Percentiles rank a stretch among this genome's conserved stretches.
phyloP scores from a whole-genome alignment of 2,329 filamentous ascomycete genomes.

The Plenodomus lindquistii region DNA sequence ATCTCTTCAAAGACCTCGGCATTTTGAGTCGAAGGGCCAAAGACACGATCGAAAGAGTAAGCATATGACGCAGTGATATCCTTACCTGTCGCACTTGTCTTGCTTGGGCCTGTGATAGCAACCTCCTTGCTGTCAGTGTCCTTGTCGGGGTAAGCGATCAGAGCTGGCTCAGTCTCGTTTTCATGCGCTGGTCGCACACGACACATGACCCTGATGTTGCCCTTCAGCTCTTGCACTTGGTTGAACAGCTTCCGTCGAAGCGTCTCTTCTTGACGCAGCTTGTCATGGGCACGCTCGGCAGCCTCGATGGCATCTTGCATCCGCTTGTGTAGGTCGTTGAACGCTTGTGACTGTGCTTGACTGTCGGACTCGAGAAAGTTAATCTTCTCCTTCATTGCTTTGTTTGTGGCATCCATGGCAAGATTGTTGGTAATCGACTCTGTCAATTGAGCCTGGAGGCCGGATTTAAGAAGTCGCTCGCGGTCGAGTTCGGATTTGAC shows the following conservation, averaged over 20 bases:
- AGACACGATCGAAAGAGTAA: slow-evolving; percentile 93
- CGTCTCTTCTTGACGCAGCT: slow-evolving; percentile 88
- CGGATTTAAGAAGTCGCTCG: slow-evolving; percentile 65
- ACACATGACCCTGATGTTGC: slow-evolving; percentile 98
- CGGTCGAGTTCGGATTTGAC: slow-evolving; percentile 49
- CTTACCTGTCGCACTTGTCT: slow-evolving; percentile 77
- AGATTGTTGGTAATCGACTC: slow-evolving; percentile 46
- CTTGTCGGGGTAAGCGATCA: slow-evolving; percentile 76
- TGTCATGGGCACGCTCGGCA: slow-evolving; percentile 73
- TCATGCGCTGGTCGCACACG: slow-evolving; percentile 77
- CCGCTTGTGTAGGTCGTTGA: slow-evolving; percentile 76
- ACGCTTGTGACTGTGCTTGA: slow-evolving; percentile 85
- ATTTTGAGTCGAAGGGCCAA: slow-evolving; percentile 77
- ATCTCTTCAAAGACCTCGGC: slow-evolving; percentile 93
- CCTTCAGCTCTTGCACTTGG: slow-evolving; percentile 95
- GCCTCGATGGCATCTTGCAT: slow-evolving; percentile 75
- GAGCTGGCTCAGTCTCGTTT: slow-evolving; percentile 65
- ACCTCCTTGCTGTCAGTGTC: slow-evolving; percentile 87
- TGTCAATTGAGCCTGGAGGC: slow-evolving; percentile 59
- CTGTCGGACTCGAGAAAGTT: slow-evolving; percentile 88
- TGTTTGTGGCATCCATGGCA: slow-evolving; percentile 73
- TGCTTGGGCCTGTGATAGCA: slow-evolving; percentile 78
- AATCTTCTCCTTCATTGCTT: slow-evolving; percentile 77
- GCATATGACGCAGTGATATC: slow-evolving; percentile 77
- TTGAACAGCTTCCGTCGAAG: slow-evolving; percentile 91